These are phyloP conservation scores for Parafenestella ontariensis DNA, from an alignment of 2,329 filamentous ascomycete genomes.

Conservation along the genomic window DNA sequence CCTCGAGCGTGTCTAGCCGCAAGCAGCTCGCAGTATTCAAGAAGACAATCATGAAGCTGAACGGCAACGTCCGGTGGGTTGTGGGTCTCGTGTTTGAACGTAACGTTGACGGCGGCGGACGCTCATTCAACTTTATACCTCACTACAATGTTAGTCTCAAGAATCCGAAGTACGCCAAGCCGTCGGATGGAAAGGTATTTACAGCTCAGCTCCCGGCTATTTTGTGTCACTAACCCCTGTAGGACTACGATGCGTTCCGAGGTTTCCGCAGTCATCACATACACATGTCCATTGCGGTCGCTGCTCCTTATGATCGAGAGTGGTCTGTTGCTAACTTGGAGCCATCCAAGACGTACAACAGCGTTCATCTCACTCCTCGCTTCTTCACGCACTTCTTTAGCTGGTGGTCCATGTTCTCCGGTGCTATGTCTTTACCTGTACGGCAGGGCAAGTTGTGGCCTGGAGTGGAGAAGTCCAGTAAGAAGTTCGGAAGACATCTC, in stretches of 20 bases:
- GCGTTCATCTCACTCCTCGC: slow-evolving; percentile 89
- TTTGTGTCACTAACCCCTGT: slow-evolving; percentile 25
- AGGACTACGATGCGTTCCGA: slow-evolving; percentile 86
- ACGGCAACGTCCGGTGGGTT: slow-evolving; percentile 92
- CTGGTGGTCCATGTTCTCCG: slow-evolving; percentile 97
- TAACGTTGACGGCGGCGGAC: slow-evolving; percentile 72
- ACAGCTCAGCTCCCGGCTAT: background rate
- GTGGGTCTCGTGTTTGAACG: slow-evolving; percentile 92
- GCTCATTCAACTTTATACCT: slow-evolving; percentile 87
- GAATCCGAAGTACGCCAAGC: slow-evolving; percentile 75
- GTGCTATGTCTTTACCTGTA: slow-evolving; percentile 91
- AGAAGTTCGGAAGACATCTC: slow-evolving; percentile 95
- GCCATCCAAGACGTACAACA: slow-evolving; percentile 91
- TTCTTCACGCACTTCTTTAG: slow-evolving; percentile 99
- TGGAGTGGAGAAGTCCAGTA: slow-evolving; percentile 92
- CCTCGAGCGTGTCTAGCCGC: slow-evolving; percentile 68
- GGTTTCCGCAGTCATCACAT: slow-evolving; percentile 98
- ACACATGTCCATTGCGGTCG: slow-evolving; percentile 89
- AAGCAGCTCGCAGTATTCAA: slow-evolving; percentile 87
- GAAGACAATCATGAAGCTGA: slow-evolving; percentile 98
- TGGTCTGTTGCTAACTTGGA: slow-evolving; percentile 80
- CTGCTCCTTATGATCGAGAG: slow-evolving; percentile 84
- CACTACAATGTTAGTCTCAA: slow-evolving; percentile 92
- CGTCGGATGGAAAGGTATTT: slow-evolving; percentile 55
- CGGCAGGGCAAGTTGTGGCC: slow-evolving; percentile 92